Conservation (phyloP, 257 asterid genomes). For the Osmanthus fragrans region DNA sequence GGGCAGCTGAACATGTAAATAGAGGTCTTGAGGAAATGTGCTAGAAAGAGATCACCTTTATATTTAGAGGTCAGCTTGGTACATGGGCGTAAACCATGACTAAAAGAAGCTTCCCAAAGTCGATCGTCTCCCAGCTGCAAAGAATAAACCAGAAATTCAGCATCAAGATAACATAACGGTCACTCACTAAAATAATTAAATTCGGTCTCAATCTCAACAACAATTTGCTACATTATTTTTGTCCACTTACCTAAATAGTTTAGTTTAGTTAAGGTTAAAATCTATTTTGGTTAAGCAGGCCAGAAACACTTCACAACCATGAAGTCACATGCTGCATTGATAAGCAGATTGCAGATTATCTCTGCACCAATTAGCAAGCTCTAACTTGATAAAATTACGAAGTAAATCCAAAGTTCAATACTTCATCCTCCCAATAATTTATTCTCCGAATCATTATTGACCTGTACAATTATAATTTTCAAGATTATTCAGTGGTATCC, state of each 20-base stretch:
- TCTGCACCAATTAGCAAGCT: slow-evolving; percentile 8
- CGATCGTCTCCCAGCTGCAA: slow-evolving; percentile 49
- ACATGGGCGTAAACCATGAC: slow-evolving; percentile 62
- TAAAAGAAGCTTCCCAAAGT: slow-evolving; percentile 65
- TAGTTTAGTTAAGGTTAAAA: neutral
- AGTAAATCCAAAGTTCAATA: neutral
- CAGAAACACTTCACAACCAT: neutral
- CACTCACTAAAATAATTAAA: slow-evolving; percentile 1
- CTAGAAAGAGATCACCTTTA: neutral
- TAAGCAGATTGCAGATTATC: neutral
- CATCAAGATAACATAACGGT: slow-evolving; percentile 18
- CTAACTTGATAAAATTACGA: slow-evolving; percentile 7
- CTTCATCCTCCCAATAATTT: neutral
- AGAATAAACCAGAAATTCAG: slow-evolving; percentile 18
- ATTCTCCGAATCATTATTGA: neutral
- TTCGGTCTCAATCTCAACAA: slow-evolving; percentile 16
- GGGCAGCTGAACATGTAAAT: slow-evolving; percentile 49
- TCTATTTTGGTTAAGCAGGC: neutral
- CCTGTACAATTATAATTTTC: neutral
- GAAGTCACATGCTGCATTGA: neutral
- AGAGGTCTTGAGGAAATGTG: neutral
- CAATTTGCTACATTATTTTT: neutral
- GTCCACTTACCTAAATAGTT: slow-evolving; percentile 8
- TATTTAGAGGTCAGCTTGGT: slow-evolving; percentile 46
- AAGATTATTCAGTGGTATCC: slow-evolving; percentile 3